phyloP scores from a whole-genome alignment of 306 rosid genomes.

The Psophocarpus tetragonolobus region DNA sequence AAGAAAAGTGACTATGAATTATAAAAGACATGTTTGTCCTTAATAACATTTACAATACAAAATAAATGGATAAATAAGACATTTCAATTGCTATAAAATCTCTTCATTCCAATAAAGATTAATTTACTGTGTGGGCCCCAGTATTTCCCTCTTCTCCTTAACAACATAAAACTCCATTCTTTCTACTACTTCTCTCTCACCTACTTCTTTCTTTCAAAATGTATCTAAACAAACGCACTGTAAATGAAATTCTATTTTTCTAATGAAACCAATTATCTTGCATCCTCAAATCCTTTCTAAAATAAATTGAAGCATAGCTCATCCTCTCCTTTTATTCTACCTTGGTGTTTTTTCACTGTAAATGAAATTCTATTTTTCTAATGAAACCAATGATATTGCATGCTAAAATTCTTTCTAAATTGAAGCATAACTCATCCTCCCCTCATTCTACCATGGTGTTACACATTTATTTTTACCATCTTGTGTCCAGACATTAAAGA shows the following conservation, averaged over 20 bases:
- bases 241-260: background rate
- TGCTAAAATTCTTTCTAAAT: background rate
- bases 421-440: background rate
- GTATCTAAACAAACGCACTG: no score
- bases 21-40: no score
- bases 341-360: background rate
- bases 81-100: no score
- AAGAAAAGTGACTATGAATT: no score
- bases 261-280: background rate
- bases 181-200: no score
- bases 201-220: no score
- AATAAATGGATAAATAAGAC: no score
- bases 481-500: background rate
- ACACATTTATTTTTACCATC: background rate
- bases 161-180: no score
- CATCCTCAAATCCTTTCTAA: background rate
- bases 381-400: background rate
- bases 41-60: no score
- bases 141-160: no score
- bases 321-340: background rate
- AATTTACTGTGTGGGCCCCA: no score
- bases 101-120: no score
- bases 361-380: background rate
- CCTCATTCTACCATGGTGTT: background rate
- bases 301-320: background rate